Conservation (phyloP, 2,329 filamentous ascomycete genomes). For the Verticillium tricorpus region DNA sequence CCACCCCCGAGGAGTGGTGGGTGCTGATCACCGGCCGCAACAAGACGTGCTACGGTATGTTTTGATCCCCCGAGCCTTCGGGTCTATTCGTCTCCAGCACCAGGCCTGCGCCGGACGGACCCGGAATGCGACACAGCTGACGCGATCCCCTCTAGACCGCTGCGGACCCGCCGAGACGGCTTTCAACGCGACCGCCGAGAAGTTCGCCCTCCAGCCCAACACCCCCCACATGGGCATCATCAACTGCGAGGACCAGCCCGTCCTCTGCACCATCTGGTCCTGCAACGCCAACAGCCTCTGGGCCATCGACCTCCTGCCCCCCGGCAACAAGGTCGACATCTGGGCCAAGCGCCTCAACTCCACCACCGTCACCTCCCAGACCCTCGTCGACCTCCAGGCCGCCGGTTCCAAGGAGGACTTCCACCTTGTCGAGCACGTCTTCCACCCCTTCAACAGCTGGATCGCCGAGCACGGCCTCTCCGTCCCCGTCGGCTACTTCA, state of each 20-base stretch:
- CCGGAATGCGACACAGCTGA: slow-evolving; percentile 10
- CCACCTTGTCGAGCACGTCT: slow-evolving; percentile 54
- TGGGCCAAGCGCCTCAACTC: slow-evolving; percentile 64
- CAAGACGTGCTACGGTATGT: slow-evolving; percentile 67
- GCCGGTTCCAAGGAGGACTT: slow-evolving; percentile 42
- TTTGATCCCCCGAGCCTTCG: not conserved
- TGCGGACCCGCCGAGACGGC: slow-evolving; percentile 62
- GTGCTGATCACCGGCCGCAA: slow-evolving; percentile 71
- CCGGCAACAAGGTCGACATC: slow-evolving; percentile 58
- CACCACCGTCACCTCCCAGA: slow-evolving; percentile 61
- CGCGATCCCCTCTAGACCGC: slow-evolving; percentile 41
- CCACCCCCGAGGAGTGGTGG: slow-evolving; percentile 70
- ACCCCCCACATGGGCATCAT: slow-evolving; percentile 64
- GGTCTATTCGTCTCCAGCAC: not conserved
- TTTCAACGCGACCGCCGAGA: slow-evolving; percentile 60
- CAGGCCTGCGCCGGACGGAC: not conserved
- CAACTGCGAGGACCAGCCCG: slow-evolving; percentile 69
- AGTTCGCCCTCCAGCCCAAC: slow-evolving; percentile 56
- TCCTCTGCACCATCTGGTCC: slow-evolving; percentile 73
- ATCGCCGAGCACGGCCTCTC: slow-evolving; percentile 58
- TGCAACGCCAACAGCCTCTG: slow-evolving; percentile 60
- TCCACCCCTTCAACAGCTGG: slow-evolving; percentile 71
- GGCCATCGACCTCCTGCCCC: slow-evolving; percentile 63
- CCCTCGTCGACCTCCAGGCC: slow-evolving; percentile 56
- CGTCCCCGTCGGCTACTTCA: slow-evolving; percentile 60